These are phyloP conservation scores for Marasmius sp. DNA, from an alignment of 1,284 basidiomycete species.

Conservation along the genomic window DNA sequence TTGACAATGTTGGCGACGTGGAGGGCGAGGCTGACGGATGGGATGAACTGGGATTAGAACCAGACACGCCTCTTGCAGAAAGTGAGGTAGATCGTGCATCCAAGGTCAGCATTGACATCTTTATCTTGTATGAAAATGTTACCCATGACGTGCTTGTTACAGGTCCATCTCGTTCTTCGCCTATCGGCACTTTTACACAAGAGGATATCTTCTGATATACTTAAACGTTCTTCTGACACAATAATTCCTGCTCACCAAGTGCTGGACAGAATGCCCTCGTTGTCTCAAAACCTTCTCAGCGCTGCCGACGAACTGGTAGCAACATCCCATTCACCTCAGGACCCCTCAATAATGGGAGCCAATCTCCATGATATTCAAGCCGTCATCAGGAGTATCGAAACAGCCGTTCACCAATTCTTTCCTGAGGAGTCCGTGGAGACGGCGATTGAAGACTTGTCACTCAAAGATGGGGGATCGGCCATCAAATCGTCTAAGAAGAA, in stretches of 20 bases:
- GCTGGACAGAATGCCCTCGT: constrained; percentile 50
- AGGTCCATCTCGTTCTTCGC: constrained; percentile 62
- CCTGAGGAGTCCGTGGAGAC: constrained; percentile 29
- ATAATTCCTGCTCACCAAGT: constrained; percentile 20
- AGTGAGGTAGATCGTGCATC: constrained; percentile 49
- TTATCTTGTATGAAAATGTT: neutral
- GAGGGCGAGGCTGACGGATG: constrained; percentile 56
- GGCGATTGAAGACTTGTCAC: constrained; percentile 31
- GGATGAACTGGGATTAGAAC: constrained; percentile 61
- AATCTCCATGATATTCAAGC: constrained; percentile 38
- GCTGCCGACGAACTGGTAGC: constrained; percentile 65
- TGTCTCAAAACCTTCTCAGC: constrained; percentile 51
- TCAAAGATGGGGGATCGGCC: constrained; percentile 19
- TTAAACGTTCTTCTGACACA: constrained; percentile 30
- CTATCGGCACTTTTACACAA: constrained; percentile 63
- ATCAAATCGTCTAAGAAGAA: constrained; percentile 18
- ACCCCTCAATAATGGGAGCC: constrained; percentile 35
- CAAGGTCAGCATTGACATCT: constrained; percentile 38
- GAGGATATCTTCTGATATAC: constrained; percentile 51
- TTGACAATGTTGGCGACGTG: constrained; percentile 37
- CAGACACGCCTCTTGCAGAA: constrained; percentile 34
- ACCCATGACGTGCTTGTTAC: constrained; percentile 8
- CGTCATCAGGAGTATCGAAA: constrained; percentile 36
- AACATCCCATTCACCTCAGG: constrained; percentile 63
- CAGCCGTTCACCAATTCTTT: constrained; percentile 26